Conservation (phyloP, 805 yeast species). For the Peterozyma xylosa region DNA sequence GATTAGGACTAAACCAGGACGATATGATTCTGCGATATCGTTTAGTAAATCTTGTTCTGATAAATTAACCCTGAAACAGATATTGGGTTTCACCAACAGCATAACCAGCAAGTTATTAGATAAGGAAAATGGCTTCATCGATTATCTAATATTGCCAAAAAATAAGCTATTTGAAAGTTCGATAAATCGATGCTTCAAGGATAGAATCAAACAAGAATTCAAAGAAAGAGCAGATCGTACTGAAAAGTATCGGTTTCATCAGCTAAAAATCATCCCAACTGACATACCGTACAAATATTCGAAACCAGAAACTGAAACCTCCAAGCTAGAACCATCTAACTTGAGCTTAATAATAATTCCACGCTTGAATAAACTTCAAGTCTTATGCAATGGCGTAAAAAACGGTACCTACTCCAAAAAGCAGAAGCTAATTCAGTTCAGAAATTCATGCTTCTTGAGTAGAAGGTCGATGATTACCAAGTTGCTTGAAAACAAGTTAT, state of each 20-base stretch:
- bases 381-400: conserved; percentile 50
- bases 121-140: conserved; percentile 27
- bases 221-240: conserved; percentile 9
- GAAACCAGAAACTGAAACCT: conserved; percentile 30
- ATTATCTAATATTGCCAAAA: conserved; percentile 42
- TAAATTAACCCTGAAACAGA: conserved; percentile 62
- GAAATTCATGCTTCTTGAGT: conserved; percentile 22
- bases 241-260: conserved; percentile 2
- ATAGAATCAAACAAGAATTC: conserved; percentile 10
- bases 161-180: conserved; percentile 20
- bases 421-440: conserved; percentile 31
- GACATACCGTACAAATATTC: background rate
- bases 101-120: conserved; percentile 27
- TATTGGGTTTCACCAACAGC: conserved; percentile 43
- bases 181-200: conserved; percentile 34
- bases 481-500: conserved; percentile 9
- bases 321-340: conserved; percentile 18
- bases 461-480: conserved; percentile 12
- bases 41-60: conserved; percentile 86
- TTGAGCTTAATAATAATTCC: conserved; percentile 22
- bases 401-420: conserved; percentile 44
- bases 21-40: conserved; percentile 67
- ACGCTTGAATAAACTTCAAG: conserved; percentile 18
- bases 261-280: conserved; percentile 12
- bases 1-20: conserved; percentile 90